Base-by-base conservation (phyloP, 495 filamentous ascomycete species). In the Penicillium herquei region DNA sequence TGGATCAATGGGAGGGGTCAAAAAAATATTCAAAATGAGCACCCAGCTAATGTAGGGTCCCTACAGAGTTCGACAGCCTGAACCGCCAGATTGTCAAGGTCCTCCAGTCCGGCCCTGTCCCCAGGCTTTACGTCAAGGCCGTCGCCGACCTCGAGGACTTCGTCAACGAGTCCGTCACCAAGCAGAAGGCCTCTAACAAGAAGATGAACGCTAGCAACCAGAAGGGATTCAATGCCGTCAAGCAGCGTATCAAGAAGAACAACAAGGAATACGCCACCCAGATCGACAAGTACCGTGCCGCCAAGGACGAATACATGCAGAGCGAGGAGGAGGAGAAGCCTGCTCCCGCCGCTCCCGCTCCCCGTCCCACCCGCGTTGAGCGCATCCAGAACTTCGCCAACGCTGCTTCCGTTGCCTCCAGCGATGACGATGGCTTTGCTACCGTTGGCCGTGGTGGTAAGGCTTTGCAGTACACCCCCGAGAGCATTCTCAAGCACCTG, bases 151-250 rank as follows among this genome's bases (percentile, higher is more conserved):
- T 99, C 41, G 95, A 99, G 77, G 93, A 96, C 69, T 87, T 89
- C 70, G 89, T 96, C 85, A 92, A 91, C 70, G 95, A 98, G 76
- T 87, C 92, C 13, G 83, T 92, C 54, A 81, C 88, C 64, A 96
- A 96, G 78, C 91, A 96, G 71, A 99, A 98, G 49, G 88, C 93
- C 58, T 87, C 91, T 7, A 87, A 88, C 48, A 96, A 95, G 85
- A 98, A 97, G 81, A 96, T 98, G 92, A 99, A 97, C 72, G 90
- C 93, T 39, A 91, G 88, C 67, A 95, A 92, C 65, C 87, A 91
- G 55, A 89, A 91, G 77, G 91, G 92, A 64, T 82, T 99, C 63
- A 99, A 97, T 66, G 89, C 91, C 47, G 88, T 98, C 60, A 96
- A 96, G 78, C 94, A 99, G 74, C 87, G 87, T 71, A 90, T 98